These are phyloP conservation scores for Babesia bovis DNA, from an alignment of 169 alveolate species.

Conservation along the genomic window DNA sequence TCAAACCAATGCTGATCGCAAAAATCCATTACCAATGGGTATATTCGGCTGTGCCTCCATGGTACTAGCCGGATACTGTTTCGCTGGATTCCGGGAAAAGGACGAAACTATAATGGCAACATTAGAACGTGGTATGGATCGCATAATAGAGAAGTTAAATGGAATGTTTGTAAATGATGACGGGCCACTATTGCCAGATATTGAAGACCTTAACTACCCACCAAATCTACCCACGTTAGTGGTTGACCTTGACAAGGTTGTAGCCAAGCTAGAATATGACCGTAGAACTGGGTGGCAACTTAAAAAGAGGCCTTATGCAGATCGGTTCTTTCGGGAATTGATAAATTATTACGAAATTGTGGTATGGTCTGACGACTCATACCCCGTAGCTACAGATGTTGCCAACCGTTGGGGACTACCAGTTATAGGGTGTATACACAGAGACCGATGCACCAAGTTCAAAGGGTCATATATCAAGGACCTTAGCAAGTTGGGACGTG, in stretches of 20 bases:
- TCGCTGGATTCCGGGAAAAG: slow-evolving; percentile 25
- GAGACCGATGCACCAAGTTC: slow-evolving; percentile 81
- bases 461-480: slow-evolving; percentile 78
- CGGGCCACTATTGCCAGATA: slow-evolving; percentile 87
- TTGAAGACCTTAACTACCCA: slow-evolving; percentile 84
- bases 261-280: slow-evolving; percentile 84
- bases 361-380: slow-evolving; percentile 89
- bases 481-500: slow-evolving; percentile 83
- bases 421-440: slow-evolving; percentile 84
- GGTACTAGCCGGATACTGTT: slow-evolving; percentile 28
- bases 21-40: slow-evolving; percentile 25
- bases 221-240: slow-evolving; percentile 89
- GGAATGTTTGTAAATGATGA: slow-evolving; percentile 67
- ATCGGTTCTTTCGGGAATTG: slow-evolving; percentile 83
- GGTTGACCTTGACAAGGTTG: slow-evolving; percentile 83
- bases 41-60: slow-evolving; percentile 47
- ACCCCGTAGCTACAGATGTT: slow-evolving; percentile 87
- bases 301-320: slow-evolving; percentile 91
- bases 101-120: slow-evolving; percentile 12
- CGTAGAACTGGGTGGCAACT: slow-evolving; percentile 87
- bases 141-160: slow-evolving; percentile 42
- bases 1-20: not conserved
- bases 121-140: slow-evolving; percentile 30
- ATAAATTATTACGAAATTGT: slow-evolving; percentile 90
- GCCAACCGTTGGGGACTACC: slow-evolving; percentile 88